Conservation (phyloP, 163 green algal genomes). For the Volvox carteri region DNA sequence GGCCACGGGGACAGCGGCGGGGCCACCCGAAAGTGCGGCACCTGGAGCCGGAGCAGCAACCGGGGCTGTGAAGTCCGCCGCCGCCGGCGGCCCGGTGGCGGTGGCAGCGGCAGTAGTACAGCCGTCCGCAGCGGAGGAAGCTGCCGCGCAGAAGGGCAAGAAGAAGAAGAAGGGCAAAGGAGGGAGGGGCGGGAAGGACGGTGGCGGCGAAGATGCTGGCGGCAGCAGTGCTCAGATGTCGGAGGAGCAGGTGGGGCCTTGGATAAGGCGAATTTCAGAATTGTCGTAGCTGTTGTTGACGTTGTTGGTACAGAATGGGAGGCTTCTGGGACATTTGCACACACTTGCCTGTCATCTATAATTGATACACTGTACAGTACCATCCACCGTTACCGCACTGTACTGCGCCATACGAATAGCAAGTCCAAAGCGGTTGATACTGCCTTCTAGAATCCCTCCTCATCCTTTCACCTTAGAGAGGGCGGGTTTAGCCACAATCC, state of each 20-base stretch:
- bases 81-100: background rate
- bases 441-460: no score
- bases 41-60: background rate
- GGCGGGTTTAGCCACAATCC: no score
- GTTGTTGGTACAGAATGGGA: no score
- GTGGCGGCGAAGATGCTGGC: background rate
- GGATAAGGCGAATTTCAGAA: background rate
- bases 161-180: conserved; percentile 34
- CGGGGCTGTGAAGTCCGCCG: background rate
- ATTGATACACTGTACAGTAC: no score
- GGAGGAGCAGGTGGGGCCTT: background rate
- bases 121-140: background rate
- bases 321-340: no score
- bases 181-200: background rate
- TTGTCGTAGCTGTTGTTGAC: no score
- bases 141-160: background rate
- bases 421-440: no score
- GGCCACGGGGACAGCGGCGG: background rate
- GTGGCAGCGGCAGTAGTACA: background rate
- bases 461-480: no score
- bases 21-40: background rate
- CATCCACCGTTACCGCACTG: no score
- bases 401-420: no score
- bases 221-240: background rate
- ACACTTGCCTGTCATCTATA: no score